phyloP scores from a whole-genome alignment of 441 rosid species.

The Geranium incanum region DNA sequence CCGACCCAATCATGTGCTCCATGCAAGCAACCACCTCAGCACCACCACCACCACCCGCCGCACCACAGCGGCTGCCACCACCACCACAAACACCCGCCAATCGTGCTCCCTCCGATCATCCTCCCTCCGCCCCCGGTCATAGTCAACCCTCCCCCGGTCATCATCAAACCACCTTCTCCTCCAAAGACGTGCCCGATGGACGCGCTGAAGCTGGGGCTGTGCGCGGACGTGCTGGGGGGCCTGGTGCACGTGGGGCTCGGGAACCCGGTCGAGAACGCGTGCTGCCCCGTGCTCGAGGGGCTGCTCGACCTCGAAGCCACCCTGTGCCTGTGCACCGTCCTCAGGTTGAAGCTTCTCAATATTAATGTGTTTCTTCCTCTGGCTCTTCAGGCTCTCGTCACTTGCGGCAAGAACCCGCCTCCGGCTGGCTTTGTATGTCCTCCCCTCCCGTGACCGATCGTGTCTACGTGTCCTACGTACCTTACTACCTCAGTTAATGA shows the following conservation, averaged over 20 bases:
- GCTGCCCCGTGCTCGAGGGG: slow-evolving; percentile 50
- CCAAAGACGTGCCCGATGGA: slow-evolving; percentile 48
- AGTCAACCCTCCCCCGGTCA: too few species aligned
- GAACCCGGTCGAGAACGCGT: slow-evolving; percentile 27
- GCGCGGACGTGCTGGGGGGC: slow-evolving; percentile 48
- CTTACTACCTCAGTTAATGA: too few species aligned
- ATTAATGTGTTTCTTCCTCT: slow-evolving; percentile 54
- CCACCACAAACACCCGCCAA: too few species aligned
- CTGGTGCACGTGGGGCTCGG: neutral
- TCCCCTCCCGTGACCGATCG: neutral
- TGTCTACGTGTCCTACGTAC: too few species aligned
- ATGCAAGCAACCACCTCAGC: too few species aligned
- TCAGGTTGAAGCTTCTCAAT: slow-evolving; percentile 58
- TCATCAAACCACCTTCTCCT: neutral
- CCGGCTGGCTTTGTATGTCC: slow-evolving; percentile 50
- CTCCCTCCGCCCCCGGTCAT: too few species aligned
- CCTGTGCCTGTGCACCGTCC: slow-evolving; percentile 62
- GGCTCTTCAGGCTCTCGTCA: slow-evolving; percentile 48
- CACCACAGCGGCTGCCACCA: too few species aligned
- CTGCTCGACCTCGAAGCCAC: slow-evolving; percentile 62
- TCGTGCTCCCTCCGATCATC: too few species aligned
- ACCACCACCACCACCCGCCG: too few species aligned
- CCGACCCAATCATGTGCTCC: too few species aligned
- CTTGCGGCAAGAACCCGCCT: slow-evolving; percentile 58
- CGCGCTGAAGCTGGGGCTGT: slow-evolving; percentile 46